phyloP scores from a whole-genome alignment of 768 basidiomycete genomes.

The Calvatia gigantea region DNA sequence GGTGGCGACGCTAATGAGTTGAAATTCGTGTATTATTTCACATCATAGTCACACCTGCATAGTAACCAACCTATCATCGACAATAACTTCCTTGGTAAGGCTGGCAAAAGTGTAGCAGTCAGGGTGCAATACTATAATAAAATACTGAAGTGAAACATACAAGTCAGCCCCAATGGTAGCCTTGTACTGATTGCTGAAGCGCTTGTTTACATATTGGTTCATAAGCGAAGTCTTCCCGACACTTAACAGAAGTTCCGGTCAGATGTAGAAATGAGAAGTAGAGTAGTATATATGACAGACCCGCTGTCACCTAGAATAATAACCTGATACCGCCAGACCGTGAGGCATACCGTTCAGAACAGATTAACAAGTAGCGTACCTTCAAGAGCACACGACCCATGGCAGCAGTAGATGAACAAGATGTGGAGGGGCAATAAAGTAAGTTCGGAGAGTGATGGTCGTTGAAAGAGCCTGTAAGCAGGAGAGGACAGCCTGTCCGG shows the following conservation, averaged over 20 bases:
- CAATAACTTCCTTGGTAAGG: conserved; percentile 97
- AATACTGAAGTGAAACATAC: conserved; percentile 43
- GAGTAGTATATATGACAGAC: conserved; percentile 40
- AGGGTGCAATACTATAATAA: conserved; percentile 17
- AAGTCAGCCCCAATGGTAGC: conserved; percentile 98
- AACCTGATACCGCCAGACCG: conserved; percentile 53
- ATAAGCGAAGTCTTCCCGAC: conserved; percentile 99
- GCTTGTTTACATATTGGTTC: conserved; percentile 99
- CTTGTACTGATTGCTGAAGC: conserved; percentile 99
- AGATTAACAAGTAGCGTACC: conserved; percentile 34
- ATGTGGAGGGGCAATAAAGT: conserved; percentile 19
- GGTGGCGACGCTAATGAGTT: not conserved
- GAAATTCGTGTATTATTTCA: too few relatives aligned
- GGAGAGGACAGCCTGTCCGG: conserved; percentile 19
- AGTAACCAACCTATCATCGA: conserved; percentile 95
- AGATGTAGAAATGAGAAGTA: conserved; percentile 12
- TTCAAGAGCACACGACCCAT: conserved; percentile 90
- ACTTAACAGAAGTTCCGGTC: conserved; percentile 35
- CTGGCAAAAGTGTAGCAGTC: conserved; percentile 35
- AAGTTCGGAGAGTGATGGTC: conserved; percentile 13
- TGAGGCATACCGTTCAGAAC: not conserved
- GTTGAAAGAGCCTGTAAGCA: conserved; percentile 14
- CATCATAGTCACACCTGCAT: conserved; percentile 73
- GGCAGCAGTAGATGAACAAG: conserved; percentile 20
- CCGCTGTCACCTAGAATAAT: conserved; percentile 99